A percentile compares a stretch with the other conserved stretches of the same genome.
Conservation (phyloP, 495 filamentous ascomycete genomes). For the Hypoxylon lenormandii region DNA sequence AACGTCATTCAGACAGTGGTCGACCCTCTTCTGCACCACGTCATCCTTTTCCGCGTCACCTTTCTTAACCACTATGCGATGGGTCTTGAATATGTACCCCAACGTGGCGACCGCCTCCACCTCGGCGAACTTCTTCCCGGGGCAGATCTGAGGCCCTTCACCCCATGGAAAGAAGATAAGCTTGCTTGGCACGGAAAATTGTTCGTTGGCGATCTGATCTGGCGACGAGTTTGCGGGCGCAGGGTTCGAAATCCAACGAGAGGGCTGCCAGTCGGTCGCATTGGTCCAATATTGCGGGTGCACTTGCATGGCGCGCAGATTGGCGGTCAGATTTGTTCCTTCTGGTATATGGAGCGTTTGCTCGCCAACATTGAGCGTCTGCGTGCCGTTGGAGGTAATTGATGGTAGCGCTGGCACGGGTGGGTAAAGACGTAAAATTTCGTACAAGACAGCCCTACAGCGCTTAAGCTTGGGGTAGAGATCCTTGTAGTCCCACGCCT, state of each 20-base stretch:
- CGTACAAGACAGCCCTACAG: slow-evolving; percentile 45
- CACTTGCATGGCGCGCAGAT: slow-evolving; percentile 56
- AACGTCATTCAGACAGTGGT: slow-evolving; percentile 52
- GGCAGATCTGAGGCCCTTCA: slow-evolving; percentile 47
- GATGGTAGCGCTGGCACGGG: slow-evolving; percentile 56
- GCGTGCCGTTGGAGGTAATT: slow-evolving; percentile 43
- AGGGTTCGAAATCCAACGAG: slow-evolving; percentile 35
- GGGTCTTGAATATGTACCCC: slow-evolving; percentile 38
- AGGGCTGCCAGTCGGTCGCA: slow-evolving; percentile 45
- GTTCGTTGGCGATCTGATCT: slow-evolving; percentile 27
- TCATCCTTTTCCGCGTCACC: slow-evolving; percentile 54
- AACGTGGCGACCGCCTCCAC: slow-evolving; percentile 48
- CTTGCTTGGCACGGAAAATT: slow-evolving; percentile 41
- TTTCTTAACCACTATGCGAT: slow-evolving; percentile 29
- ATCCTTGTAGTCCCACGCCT: slow-evolving; percentile 54
- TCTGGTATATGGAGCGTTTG: slow-evolving; percentile 52
- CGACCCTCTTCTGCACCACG: slow-evolving; percentile 56
- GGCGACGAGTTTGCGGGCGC: slow-evolving; percentile 14
- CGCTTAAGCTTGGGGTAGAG: slow-evolving; percentile 15
- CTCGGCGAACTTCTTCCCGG: slow-evolving; percentile 51
- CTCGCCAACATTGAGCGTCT: slow-evolving; percentile 44
- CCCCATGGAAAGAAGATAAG: slow-evolving; percentile 47
- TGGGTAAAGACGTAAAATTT: slow-evolving; percentile 59
- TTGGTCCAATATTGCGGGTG: slow-evolving; percentile 60
- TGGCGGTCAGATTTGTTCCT: slow-evolving; percentile 52